A percentile compares a stretch with the other conserved stretches of the same genome.
Evolutionary conservation across 2,329 filamentous ascomycete genomes (phyloP).

Genomic region (Monosporascus sp.): DNA sequence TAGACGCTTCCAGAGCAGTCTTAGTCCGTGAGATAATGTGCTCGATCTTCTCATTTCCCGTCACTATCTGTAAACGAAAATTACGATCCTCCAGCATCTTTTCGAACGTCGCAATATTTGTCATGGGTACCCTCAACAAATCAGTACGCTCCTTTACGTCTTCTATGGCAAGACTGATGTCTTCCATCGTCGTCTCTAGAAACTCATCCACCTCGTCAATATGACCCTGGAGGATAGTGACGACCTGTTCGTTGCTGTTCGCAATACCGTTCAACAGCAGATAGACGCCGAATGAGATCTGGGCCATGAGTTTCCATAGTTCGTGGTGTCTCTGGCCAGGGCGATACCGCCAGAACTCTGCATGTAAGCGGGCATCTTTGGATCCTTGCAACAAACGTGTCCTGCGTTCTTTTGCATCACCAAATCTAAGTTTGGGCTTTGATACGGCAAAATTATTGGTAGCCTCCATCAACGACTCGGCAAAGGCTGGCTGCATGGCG

Average conservation of each 20-base stretch:
- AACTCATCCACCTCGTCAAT: conserved; percentile 94
- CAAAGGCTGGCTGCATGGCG: conserved; percentile 74
- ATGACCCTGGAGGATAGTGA: conserved; percentile 82
- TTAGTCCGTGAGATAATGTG: conserved; percentile 80
- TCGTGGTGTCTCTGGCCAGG: conserved; percentile 77
- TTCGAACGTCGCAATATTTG: conserved; percentile 78
- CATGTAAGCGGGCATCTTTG: conserved; percentile 65
- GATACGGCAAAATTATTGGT: conserved; percentile 39
- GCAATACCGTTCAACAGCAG: conserved; percentile 78
- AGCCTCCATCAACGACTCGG: conserved; percentile 73
- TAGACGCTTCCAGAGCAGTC: conserved; percentile 66
- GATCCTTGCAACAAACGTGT: conserved; percentile 62
- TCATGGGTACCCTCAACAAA: conserved; percentile 75
- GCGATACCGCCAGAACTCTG: conserved; percentile 69
- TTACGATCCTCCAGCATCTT: conserved; percentile 78
- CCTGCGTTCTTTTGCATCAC: conserved; percentile 57
- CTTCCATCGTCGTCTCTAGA: conserved; percentile 77
- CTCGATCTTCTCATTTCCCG: conserved; percentile 86
- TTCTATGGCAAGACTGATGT: conserved; percentile 69
- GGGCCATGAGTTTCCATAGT: conserved; percentile 81
- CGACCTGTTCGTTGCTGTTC: conserved; percentile 82
- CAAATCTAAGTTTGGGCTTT: conserved; percentile 48
- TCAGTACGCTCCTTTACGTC: conserved; percentile 78
- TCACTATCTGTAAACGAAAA: conserved; percentile 76
- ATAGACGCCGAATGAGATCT: conserved; percentile 91